phyloP scores from a whole-genome alignment of 1,284 basidiomycete genomes.

The Neonothopanus nambi region DNA sequence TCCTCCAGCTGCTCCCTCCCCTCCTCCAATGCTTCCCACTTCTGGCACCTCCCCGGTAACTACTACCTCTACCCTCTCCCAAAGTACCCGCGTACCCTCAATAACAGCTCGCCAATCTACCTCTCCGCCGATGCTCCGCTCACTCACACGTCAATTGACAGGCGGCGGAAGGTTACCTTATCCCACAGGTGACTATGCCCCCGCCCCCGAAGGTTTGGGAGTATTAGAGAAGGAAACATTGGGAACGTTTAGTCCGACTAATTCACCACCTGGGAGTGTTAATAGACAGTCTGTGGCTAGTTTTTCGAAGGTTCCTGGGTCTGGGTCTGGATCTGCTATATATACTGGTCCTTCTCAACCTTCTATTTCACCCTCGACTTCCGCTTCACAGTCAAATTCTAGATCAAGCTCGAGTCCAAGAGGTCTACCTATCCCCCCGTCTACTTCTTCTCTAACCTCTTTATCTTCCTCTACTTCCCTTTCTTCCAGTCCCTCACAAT shows the following conservation, averaged over 20 bases:
- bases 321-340: no score
- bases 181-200: slow-evolving; percentile 78
- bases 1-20: no score
- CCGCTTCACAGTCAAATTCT: slow-evolving; percentile 23
- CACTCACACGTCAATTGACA: slow-evolving; percentile 34
- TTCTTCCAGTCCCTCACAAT: slow-evolving; percentile 13
- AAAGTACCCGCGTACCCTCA: slow-evolving; percentile 37
- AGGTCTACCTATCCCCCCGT: no score
- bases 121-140: slow-evolving; percentile 60
- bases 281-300: slow-evolving; percentile 7
- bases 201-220: slow-evolving; percentile 32
- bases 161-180: slow-evolving; percentile 63
- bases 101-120: slow-evolving; percentile 58
- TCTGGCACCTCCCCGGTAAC: no score
- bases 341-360: no score
- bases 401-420: slow-evolving; percentile 21
- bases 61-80: no score
- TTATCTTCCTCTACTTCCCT: slow-evolving; percentile 22
- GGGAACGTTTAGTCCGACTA: slow-evolving; percentile 39
- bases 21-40: no score
- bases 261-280: slow-evolving; percentile 56
- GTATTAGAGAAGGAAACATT: slow-evolving; percentile 27
- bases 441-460: slow-evolving; percentile 27
- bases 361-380: no score
- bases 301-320: not conserved